phyloP scores from a whole-genome alignment of 2,329 filamentous ascomycete species.

The Colletotrichum shisoi region DNA sequence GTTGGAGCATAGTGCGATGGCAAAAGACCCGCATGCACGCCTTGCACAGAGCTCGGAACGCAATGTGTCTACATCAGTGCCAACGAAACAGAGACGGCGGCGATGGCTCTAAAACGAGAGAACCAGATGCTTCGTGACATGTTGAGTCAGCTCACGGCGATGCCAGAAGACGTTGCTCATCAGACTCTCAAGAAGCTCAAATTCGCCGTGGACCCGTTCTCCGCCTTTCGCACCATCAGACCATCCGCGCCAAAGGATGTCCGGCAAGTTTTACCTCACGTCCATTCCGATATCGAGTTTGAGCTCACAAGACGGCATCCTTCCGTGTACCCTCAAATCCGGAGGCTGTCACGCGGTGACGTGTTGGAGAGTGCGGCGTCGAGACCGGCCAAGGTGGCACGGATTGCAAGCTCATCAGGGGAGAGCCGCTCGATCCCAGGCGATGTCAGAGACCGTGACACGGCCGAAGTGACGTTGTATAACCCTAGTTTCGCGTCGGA shows the following conservation, averaged over 20 bases:
- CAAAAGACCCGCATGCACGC: slow-evolving; percentile 39
- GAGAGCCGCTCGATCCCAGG: slow-evolving; percentile 7
- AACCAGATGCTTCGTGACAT: slow-evolving; percentile 42
- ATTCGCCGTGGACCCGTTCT: slow-evolving; percentile 41
- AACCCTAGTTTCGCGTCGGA: neutral
- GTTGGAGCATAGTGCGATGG: slow-evolving; percentile 39
- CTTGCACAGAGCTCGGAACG: slow-evolving; percentile 36
- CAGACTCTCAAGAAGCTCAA: slow-evolving; percentile 41
- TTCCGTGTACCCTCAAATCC: slow-evolving; percentile 24
- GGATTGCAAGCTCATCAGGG: slow-evolving; percentile 12
- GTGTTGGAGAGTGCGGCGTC: slow-evolving; percentile 2
- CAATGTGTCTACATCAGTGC: slow-evolving; percentile 39
- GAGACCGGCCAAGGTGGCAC: slow-evolving; percentile 28
- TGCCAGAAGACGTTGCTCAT: slow-evolving; percentile 39
- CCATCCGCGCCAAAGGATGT: slow-evolving; percentile 20
- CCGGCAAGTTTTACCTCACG: slow-evolving; percentile 25
- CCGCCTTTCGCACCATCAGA: slow-evolving; percentile 19
- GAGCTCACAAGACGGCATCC: slow-evolving; percentile 31
- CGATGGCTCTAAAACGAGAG: slow-evolving; percentile 34
- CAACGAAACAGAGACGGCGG: slow-evolving; percentile 37
- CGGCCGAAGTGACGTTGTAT: neutral
- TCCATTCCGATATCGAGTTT: slow-evolving; percentile 33
- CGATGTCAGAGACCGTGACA: neutral
- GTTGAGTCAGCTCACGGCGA: slow-evolving; percentile 40
- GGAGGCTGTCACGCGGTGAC: neutral